A percentile compares a stretch with the other conserved stretches of the same genome.
phyloP scores from a whole-genome alignment of 305 asterid species.

The Fraxinus floribunda region DNA sequence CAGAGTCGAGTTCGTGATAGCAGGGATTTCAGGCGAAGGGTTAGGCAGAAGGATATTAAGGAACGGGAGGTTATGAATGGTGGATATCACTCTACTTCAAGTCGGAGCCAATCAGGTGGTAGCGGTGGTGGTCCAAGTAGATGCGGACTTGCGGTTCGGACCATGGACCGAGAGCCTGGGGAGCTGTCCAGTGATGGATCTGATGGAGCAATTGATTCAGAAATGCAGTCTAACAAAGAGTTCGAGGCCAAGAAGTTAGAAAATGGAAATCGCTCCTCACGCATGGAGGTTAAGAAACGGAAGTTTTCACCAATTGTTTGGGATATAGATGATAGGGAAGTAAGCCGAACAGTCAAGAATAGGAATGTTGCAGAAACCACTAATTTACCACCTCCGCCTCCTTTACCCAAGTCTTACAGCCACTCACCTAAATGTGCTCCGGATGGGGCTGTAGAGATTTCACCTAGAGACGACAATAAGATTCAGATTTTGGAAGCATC shows the following conservation, averaged over 20 bases:
- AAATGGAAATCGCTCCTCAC: constrained; percentile 35
- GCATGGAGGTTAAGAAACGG: constrained; percentile 46
- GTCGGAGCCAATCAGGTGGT: constrained; percentile 50
- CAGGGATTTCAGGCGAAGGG: constrained; percentile 39
- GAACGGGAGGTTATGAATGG: constrained; percentile 54
- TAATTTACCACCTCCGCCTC: constrained; percentile 35
- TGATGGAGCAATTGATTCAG: constrained; percentile 58
- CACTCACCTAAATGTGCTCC: constrained; percentile 25
- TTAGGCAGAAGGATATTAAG: constrained; percentile 51
- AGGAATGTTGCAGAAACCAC: constrained; percentile 28
- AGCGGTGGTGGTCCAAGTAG: constrained; percentile 40
- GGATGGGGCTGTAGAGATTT: constrained; percentile 29
- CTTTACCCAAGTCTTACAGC: constrained; percentile 23
- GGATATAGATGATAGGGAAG: constrained; percentile 72
- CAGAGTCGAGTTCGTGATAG: constrained; percentile 30
- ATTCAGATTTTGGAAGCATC: constrained; percentile 32
- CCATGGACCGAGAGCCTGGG: constrained; percentile 76
- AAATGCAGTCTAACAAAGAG: constrained; percentile 29
- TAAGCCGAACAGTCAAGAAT: constrained; percentile 29
- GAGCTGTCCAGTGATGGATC: constrained; percentile 86
- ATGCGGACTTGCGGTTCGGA: constrained; percentile 24
- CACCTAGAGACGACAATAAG: constrained; percentile 27
- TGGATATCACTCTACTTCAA: constrained; percentile 41
- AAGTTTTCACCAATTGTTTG: constrained; percentile 85
- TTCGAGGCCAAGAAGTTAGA: constrained; percentile 35